Base-by-base conservation (phyloP, 176 grass and related monocot species). In the Saccharum officinarum region DNA sequence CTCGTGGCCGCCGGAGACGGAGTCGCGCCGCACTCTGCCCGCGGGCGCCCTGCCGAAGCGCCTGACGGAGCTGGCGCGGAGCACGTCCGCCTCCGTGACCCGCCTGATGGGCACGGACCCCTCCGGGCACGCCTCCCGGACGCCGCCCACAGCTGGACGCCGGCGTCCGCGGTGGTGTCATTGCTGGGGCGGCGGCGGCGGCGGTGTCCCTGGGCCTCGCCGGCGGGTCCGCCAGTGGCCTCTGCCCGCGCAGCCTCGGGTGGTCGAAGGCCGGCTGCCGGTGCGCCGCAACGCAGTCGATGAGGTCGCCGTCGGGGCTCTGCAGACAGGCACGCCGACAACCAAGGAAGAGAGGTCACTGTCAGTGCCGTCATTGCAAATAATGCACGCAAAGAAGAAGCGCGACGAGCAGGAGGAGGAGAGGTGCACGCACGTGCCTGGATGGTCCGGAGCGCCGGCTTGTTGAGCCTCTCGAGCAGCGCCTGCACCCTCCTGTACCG, bases 191-290 rank as follows among this genome's bases (percentile, higher is more conserved):
- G 8, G n/a, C n/a, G n/a, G n/a, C n/a, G n/a, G n/a, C n/a, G n/a
- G 11, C 60, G 26, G 71, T 84, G 65, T 2, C 90, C 93, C 65
- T 89, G 25, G 97, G 94, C 30, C 88, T 89, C 80, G 41, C 87
- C 66, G 92, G 97, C 18, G 86, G 81, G 11, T 87, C 88, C 96
- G 59, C 59, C 92, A 94, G 22, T 50, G 95, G 88, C 45, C 83
- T 79, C 70, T 92, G 80, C 18, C 95, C 86, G 38, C 74, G 87
- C 68, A 97, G 87, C 87, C 92, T 92, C 1, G 95, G 92, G 74
- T 97, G 92, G 87, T 97, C 95, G 91, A 94, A 97, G 28, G 95
- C 92, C 88, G 95, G 95, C 85, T 97, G 95, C 79, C 91, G 88
- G 86, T 94, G 90, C 55, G 89, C 80, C 80, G 84, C 88, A 28